Conservation (phyloP, 305 asterid genomes). For the Rubia tinctorum region DNA sequence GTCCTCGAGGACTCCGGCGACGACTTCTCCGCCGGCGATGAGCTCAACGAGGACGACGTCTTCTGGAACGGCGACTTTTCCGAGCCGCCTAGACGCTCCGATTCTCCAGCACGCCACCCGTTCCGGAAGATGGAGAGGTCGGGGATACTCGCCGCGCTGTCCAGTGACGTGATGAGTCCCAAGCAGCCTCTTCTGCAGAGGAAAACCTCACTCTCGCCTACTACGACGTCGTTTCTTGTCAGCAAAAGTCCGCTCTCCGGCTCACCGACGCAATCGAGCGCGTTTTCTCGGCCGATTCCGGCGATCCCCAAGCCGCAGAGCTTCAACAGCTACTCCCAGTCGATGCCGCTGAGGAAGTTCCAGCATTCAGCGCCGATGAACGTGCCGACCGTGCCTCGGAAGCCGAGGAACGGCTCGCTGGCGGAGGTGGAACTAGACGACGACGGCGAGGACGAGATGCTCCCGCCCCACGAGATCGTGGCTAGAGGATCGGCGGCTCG, state of each 20-base stretch:
- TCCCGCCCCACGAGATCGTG: constrained; percentile 81
- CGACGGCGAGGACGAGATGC: constrained; percentile 60
- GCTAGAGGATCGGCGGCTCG: constrained; percentile 51
- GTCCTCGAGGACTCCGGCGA: constrained; percentile 14
- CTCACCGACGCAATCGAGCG: constrained; percentile 24
- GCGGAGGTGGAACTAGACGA: constrained; percentile 31
- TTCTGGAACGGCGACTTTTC: constrained; percentile 54
- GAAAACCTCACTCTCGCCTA: constrained; percentile 41
- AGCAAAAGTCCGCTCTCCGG: constrained; percentile 12
- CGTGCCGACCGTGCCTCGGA: constrained; percentile 52
- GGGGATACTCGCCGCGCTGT: constrained; percentile 67
- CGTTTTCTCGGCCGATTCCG: constrained; percentile 42
- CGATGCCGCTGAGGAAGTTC: constrained; percentile 49
- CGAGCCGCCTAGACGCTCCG: constrained; percentile 24
- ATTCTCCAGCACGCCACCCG: constrained; percentile 26
- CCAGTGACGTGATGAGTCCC: constrained; percentile 35
- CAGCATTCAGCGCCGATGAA: constrained; percentile 71
- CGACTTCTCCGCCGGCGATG: constrained; percentile 36
- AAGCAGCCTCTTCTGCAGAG: constrained; percentile 35
- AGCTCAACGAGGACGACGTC: no score
- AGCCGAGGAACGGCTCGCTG: constrained; percentile 28
- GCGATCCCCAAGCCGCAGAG: constrained; percentile 48
- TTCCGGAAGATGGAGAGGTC: constrained; percentile 45
- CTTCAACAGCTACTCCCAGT: constrained; percentile 36
- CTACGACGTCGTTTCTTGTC: constrained; percentile 19